These are phyloP conservation scores for Pyrenophora teres DNA, from an alignment of 2,329 filamentous ascomycete species.

Conservation along the genomic window DNA sequence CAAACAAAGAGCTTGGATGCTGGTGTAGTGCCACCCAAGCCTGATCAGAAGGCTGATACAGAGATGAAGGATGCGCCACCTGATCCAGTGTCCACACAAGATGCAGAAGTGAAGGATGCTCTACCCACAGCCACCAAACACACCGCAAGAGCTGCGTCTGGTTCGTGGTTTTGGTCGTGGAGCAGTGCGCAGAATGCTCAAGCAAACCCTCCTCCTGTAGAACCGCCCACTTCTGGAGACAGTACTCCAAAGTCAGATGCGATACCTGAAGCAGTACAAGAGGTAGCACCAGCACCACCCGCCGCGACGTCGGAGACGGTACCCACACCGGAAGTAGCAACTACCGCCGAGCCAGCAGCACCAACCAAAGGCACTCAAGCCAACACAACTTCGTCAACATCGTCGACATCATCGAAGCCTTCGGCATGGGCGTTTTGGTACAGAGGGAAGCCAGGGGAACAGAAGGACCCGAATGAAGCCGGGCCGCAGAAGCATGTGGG, in stretches of 20 bases:
- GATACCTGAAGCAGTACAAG: conserved; percentile 7
- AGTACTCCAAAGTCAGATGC: conserved; percentile 13
- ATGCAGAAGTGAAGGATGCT: conserved; percentile 24
- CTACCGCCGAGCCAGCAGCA: conserved; percentile 10
- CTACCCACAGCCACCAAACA: conserved; percentile 11
- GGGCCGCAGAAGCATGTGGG: conserved; percentile 62
- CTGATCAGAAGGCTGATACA: conserved; percentile 15
- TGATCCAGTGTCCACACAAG: conserved; percentile 2
- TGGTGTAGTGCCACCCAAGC: background rate
- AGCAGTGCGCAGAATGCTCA: conserved; percentile 53
- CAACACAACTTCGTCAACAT: conserved; percentile 22
- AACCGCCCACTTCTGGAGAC: conserved; percentile 12
- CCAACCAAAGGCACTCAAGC: conserved; percentile 11
- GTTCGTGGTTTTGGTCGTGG: conserved; percentile 58
- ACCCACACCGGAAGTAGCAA: conserved; percentile 3
- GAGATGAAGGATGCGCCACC: conserved; percentile 28
- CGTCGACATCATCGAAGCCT: conserved; percentile 49
- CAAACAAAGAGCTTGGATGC: conserved; percentile 32
- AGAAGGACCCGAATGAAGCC: conserved; percentile 60
- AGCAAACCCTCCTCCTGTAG: conserved; percentile 29
- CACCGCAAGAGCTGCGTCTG: conserved; percentile 26
- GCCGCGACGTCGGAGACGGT: conserved; percentile 1
- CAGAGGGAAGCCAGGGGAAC: conserved; percentile 57
- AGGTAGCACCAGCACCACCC: background rate
- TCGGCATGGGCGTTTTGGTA: conserved; percentile 87